Evolutionary conservation across 108 stramenopile genomes (phyloP), one percentile per base, ranked within the genome.

Genomic region (Skeletonema costatum): DNA sequence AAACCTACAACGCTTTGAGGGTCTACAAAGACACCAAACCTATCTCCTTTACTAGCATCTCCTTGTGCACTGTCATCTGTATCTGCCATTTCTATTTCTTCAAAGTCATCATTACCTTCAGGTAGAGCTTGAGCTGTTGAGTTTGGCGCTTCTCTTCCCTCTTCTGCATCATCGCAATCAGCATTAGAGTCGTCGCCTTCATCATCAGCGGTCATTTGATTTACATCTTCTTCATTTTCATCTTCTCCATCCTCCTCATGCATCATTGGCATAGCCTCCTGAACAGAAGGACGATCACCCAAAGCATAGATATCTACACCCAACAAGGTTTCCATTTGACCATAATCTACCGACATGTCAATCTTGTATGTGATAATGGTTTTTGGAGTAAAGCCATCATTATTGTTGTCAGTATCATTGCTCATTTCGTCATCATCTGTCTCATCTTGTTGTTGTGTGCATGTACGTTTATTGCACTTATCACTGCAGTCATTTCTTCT

Each of bases 341-440:
- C 87, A 74, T 87, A 77, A 69, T 90, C 85, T 17, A 81, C 41
- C 9, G 89, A 79, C 42, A 85, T 64, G 66, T 90, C 88, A 56
- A 94, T 89, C 21, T 80, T 81, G 74, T 94, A 94, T 19, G 79
- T 69, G 51, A 94, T 66, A 33, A 87, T 87, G 31, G 82, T 80
- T 61, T 83, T 38, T 42, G 68, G 78, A 5, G 39, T 76, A 36
- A 63, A 68, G 25, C 25, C 25, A 2, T 56, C 53, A 17, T 56
- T 25, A 53, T 59, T 30, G 46, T 67, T 42, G 68, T 50, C 11
- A 31, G 29, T 39, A 33, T 53, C 38, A 39, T 35, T 46, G 38
- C 70, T 7, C 2, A 8, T 32, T 35, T 16, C 59, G 64, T 62
- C 73, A 64, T 68, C 88, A 87, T 42, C 56, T 62, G 56, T 19